Evolutionary conservation across 306 rosid species (phyloP), one percentile per base, ranked within the genome.

Genomic region (Myrica gale): DNA sequence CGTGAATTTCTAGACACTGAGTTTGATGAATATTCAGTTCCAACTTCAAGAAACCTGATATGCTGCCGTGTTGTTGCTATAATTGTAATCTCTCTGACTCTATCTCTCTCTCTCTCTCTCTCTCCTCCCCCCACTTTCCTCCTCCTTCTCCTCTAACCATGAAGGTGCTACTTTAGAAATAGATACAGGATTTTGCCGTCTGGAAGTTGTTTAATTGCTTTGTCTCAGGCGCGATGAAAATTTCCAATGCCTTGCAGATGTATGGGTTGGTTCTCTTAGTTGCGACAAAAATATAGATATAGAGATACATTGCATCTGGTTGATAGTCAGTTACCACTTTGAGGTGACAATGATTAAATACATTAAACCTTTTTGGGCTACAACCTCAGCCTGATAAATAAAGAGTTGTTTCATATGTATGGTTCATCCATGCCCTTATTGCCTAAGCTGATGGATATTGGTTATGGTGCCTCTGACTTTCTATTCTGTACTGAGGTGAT

Each of bases 21-120:
- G 53, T 79, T 78, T 41, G 82, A 69, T 66, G 94, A 88, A 17
- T 85, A 81, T 79, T 68, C 85, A 50, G 69, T 87, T 53, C 82
- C 88, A 55, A 87, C 97, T 57, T 69, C 84, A 8, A 83, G 80
- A 71, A 83, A 84, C 78, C 69, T 90, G 20, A 54, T 86, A 56
- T 90, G 82, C 83, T 87, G 82, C 67, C 90, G 98, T 69, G 69
- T 93, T 62, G 76, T 93, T 79, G 87, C 94, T 52, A 73, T 87
- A 68, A 83, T 80, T 42, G 98, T 93, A 91, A 80, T 50, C 69
- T 80, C 78, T 57, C 80, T 68, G 82, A 47, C 62, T 78, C 42
- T 43, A 74, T 50, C 75, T 57, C 61, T 63, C 53, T 46, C 72
- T 66, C 44, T 32, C 5, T 53, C 58, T 26, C 66, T 82, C 47